A percentile compares a stretch with the other conserved stretches of the same genome.
Conservation (phyloP, 257 asterid genomes). For the Scutellaria galericulata region DNA sequence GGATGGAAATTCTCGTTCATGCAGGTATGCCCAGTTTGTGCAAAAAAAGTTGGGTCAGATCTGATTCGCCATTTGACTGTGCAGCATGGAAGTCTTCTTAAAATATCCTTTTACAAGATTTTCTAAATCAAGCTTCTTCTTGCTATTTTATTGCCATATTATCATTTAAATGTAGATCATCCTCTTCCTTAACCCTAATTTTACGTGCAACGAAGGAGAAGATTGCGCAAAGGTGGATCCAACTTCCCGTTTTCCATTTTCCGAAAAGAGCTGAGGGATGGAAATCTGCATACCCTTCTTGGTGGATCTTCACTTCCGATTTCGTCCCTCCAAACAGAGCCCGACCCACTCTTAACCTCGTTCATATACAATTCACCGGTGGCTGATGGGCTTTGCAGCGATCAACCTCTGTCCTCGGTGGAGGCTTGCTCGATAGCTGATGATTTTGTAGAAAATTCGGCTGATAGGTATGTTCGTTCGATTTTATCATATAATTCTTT, state of each 20-base stretch:
- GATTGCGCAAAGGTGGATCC: slow-evolving; percentile 59
- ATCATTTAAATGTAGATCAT: neutral
- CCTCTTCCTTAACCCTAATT: slow-evolving; percentile 49
- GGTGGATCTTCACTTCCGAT: slow-evolving; percentile 57
- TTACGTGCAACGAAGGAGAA: slow-evolving; percentile 79
- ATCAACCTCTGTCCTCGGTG: slow-evolving; percentile 44
- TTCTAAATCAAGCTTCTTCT: slow-evolving; percentile 27
- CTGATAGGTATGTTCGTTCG: slow-evolving; percentile 50
- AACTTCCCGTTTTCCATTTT: slow-evolving; percentile 53
- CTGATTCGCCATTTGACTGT: slow-evolving; percentile 71
- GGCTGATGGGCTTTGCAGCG: slow-evolving; percentile 46
- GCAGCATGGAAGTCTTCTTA: slow-evolving; percentile 76
- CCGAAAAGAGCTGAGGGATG: slow-evolving; percentile 74
- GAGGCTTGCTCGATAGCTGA: slow-evolving; percentile 44
- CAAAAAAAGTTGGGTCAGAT: slow-evolving; percentile 66
- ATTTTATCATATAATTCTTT: neutral
- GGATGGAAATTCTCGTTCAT: slow-evolving; percentile 3
- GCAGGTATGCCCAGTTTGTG: slow-evolving; percentile 86
- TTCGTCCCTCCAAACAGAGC: slow-evolving; percentile 53
- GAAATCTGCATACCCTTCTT: slow-evolving; percentile 63
- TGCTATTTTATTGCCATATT: neutral
- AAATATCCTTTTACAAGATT: slow-evolving; percentile 63
- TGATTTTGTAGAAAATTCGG: slow-evolving; percentile 39
- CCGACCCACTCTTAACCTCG: slow-evolving; percentile 72
- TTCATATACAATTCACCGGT: slow-evolving; percentile 63